phyloP scores from a whole-genome alignment of 2,329 filamentous ascomycete genomes.

The Polychaeton citri region DNA sequence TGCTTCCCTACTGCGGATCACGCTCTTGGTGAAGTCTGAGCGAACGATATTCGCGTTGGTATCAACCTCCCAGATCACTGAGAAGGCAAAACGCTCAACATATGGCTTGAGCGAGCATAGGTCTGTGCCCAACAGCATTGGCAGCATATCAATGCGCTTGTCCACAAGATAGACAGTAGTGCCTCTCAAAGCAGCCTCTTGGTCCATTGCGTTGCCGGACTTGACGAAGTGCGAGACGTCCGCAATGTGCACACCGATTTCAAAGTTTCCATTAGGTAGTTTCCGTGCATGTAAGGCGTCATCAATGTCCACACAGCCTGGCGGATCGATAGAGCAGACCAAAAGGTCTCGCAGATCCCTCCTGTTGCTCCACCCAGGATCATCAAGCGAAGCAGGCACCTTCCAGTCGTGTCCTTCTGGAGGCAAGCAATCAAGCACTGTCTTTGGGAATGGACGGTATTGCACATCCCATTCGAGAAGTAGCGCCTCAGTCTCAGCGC shows the following conservation, averaged over 20 bases:
- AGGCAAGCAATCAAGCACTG: conserved; percentile 85
- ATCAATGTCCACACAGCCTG: conserved; percentile 95
- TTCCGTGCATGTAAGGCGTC: conserved; percentile 81
- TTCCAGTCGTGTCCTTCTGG: conserved; percentile 87
- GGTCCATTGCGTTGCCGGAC: conserved; percentile 93
- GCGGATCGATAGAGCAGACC: conserved; percentile 94
- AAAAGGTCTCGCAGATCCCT: conserved; percentile 73
- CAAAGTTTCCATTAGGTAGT: conserved; percentile 82
- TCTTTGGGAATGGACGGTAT: conserved; percentile 92
- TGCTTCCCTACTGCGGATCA: conserved; percentile 89
- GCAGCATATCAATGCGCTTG: conserved; percentile 99
- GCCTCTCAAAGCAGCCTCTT: conserved; percentile 82
- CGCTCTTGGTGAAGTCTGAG: conserved; percentile 88
- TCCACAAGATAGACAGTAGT: conserved; percentile 97
- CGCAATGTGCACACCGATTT: conserved; percentile 95
- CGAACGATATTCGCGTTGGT: conserved; percentile 72
- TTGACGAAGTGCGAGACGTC: conserved; percentile 99
- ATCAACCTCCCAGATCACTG: conserved; percentile 63
- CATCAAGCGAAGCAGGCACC: conserved; percentile 64
- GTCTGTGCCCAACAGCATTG: conserved; percentile 88
- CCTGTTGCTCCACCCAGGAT: conserved; percentile 77
- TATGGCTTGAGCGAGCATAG: conserved; percentile 94
- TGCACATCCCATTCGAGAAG: conserved; percentile 94
- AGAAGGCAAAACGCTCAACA: conserved; percentile 59
- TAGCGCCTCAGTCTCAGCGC: conserved; percentile 91